Conservation (phyloP, 1,139 yeast genomes). For the Magnusiomyces clavatus region DNA sequence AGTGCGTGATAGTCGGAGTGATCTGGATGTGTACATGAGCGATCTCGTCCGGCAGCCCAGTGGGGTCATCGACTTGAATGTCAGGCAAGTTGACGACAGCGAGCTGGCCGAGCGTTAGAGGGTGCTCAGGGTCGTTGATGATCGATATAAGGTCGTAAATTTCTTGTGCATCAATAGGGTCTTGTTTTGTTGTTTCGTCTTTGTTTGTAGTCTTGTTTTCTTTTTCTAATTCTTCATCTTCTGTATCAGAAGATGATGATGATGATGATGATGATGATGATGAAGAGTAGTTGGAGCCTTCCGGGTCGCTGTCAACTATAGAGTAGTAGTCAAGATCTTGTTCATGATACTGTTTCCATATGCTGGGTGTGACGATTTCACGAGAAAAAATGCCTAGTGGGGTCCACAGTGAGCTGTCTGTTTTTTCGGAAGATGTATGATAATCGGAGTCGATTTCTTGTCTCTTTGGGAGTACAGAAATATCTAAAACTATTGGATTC, state of each 20-base stretch:
- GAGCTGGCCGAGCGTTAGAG: conserved; percentile 85
- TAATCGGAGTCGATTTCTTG: conserved; percentile 26
- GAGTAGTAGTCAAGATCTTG: conserved; percentile 13
- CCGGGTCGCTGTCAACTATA: conserved; percentile 17
- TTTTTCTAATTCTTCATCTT: conserved; percentile 5
- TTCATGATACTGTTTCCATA: conserved; percentile 5
- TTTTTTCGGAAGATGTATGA: background rate
- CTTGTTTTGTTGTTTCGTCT: conserved; percentile 30
- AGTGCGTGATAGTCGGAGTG: conserved; percentile 97
- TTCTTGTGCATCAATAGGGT: conserved; percentile 72
- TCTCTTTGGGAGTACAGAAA: conserved; percentile 69
- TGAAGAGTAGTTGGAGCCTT: conserved; percentile 3
- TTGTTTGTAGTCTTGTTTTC: conserved; percentile 8
- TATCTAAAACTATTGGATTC: conserved; percentile 79
- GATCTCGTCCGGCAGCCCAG: conserved; percentile 44
- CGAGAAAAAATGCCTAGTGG: conserved; percentile 4
- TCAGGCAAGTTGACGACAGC: conserved; percentile 87
- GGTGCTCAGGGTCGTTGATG: conserved; percentile 97
- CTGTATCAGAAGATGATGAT: conserved; percentile 13
- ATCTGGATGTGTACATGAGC: conserved; percentile 76
- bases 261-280: too few relatives aligned
- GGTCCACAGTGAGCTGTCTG: background rate
- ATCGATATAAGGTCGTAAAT: conserved; percentile 70
- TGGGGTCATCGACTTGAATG: conserved; percentile 53
- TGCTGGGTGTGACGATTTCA: conserved; percentile 4